These are phyloP conservation scores for Fusarium albidum DNA, from an alignment of 2,329 filamentous ascomycete species.

Conservation along the genomic window DNA sequence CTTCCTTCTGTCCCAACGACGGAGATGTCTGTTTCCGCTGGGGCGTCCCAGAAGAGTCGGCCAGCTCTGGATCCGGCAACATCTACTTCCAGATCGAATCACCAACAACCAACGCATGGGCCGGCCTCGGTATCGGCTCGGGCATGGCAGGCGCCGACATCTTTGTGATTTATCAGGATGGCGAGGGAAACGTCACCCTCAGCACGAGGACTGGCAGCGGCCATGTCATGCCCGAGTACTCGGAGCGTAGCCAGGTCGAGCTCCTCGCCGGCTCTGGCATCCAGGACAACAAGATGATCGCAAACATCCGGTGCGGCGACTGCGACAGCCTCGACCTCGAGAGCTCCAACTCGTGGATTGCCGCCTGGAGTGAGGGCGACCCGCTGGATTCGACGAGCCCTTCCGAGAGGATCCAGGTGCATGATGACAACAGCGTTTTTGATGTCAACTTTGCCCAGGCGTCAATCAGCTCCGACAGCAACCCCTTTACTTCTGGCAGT, in stretches of 20 bases:
- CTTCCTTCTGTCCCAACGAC: constrained; percentile 51
- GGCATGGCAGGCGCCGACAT: constrained; percentile 66
- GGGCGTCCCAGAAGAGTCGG: constrained; percentile 60
- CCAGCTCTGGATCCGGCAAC: constrained; percentile 58
- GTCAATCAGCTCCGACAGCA: constrained; percentile 55
- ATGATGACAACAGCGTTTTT: constrained; percentile 56
- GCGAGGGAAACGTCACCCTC: constrained; percentile 66
- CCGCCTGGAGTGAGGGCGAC: constrained; percentile 60
- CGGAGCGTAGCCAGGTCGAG: constrained; percentile 53
- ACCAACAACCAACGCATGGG: constrained; percentile 62
- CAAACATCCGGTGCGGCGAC: constrained; percentile 65
- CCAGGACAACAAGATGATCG: constrained; percentile 59
- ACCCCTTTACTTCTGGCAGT: constrained; percentile 55
- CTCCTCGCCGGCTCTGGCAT: constrained; percentile 69
- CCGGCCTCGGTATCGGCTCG: constrained; percentile 64
- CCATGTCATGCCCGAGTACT: constrained; percentile 58
- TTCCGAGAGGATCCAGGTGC: constrained; percentile 52
- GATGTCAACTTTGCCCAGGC: constrained; percentile 58
- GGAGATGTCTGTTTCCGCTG: constrained; percentile 62
- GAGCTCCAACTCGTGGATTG: constrained; percentile 58
- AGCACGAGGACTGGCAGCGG: constrained; percentile 61
- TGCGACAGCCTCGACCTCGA: constrained; percentile 58
- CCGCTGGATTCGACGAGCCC: constrained; percentile 54
- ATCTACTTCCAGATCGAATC: constrained; percentile 70
- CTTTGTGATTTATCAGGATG: constrained; percentile 69